Base-by-base conservation (phyloP, 2,329 filamentous ascomycete species). In the Exophiala sp. region DNA sequence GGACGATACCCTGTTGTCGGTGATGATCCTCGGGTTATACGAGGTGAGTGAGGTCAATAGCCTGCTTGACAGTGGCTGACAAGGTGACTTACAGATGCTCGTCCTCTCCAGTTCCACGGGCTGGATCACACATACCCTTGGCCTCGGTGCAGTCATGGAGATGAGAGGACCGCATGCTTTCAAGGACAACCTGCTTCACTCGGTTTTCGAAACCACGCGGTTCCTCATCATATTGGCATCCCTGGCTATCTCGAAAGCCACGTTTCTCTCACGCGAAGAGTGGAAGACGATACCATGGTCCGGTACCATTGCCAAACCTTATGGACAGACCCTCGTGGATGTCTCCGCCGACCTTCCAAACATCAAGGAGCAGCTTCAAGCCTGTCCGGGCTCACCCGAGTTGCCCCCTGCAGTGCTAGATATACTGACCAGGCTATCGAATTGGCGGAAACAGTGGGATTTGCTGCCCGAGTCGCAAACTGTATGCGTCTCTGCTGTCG, bases 201-300 rank as follows among this genome's bases (percentile, higher is more conserved):
- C 32, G 9, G 9, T 40, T 6, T 20, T 48, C 12, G 33, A 36
- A 20, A n/a, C 24, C 1, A 16, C n/a, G 10, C 45, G 45, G 3
- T 36, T 48, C 33, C 33, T 48, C 14, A 48, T 38, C 32, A 48
- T 48, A 16, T 14, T 48, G 5, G 45, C 45, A 5, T 48, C 45
- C 7, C 42, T 45, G 6, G 42, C 42, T 12, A 18, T 45, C 9
- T 45, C 42, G 7, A 45, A 45, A 16, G 8, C 68, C 1, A 68
- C 68, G 6, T 72, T 72, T 47, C 64, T 72, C 9, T 66, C 68
- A 3, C 59, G 53, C 9, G 64, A 70, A 39, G 69, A 70, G 34
- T 72, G 71, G 71, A 72, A 71, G 46, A 69, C 64, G 6, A 59
- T 72, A 12, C 71, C 71, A 0, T 72, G 70, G 70, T 68, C 69